Percentiles rank a stretch among this genome's conserved stretches.
Evolutionary conservation across 1,139 yeast genomes (phyloP).

Genomic region (Scheffersomyces illinoinensis): DNA sequence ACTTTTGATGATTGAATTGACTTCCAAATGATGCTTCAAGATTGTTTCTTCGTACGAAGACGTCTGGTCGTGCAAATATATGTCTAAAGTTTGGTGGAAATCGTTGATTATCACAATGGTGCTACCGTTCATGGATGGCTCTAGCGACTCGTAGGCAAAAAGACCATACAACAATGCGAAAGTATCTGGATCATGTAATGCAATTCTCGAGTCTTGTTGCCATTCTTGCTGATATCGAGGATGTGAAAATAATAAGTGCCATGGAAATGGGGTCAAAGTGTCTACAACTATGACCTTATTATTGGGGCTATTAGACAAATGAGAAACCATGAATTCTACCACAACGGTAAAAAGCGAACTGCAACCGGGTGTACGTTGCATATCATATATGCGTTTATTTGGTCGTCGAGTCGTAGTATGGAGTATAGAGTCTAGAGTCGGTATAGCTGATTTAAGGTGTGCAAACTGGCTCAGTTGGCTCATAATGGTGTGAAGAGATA

Average conservation of each 20-base stretch:
- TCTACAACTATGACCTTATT: constrained; percentile 31
- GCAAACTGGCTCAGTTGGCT: constrained; percentile 20
- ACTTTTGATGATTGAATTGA: constrained; percentile 21
- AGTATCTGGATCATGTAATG: constrained; percentile 24
- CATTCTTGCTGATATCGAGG: constrained; percentile 20
- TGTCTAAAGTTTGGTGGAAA: constrained; percentile 39
- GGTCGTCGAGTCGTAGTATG: constrained; percentile 11
- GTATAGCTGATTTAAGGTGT: constrained; percentile 27
- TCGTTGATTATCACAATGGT: constrained; percentile 29
- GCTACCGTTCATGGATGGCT: constrained; percentile 8
- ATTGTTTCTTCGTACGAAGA: constrained; percentile 37
- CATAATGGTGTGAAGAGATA: constrained; percentile 21
- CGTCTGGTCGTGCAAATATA: constrained; percentile 36
- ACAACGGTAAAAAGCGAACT: constrained; percentile 23
- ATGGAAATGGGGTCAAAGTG: constrained; percentile 32
- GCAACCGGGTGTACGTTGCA: constrained; percentile 40
- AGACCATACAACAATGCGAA: constrained; percentile 26
- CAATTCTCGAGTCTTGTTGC: constrained; percentile 12
- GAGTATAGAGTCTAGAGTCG: constrained; percentile 26
- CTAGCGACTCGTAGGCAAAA: constrained; percentile 14
- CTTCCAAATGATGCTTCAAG: constrained; percentile 33
- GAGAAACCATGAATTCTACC: constrained; percentile 28
- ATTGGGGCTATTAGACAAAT: constrained; percentile 17
- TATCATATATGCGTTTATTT: constrained; percentile 29
- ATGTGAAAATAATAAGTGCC: constrained; percentile 19